Evolutionary conservation across 2,329 filamentous ascomycete species (phyloP), one percentile per base, ranked within the genome.

Genomic region (Dactylonectria estremocensis): DNA sequence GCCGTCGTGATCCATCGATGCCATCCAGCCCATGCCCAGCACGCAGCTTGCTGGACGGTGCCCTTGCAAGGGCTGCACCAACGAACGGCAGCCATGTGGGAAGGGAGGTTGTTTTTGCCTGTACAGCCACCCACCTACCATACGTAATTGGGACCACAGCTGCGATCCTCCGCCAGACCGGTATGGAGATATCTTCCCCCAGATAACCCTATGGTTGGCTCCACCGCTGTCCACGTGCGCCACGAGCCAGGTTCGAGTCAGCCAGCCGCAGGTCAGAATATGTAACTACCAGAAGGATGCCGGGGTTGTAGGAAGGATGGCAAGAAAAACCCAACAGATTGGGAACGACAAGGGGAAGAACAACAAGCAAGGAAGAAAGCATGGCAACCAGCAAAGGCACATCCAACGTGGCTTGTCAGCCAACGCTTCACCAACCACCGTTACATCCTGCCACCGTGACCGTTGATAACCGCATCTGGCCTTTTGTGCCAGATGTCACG

Each of bases 111-210:
- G 10, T 50, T 14, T 50, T 16, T 49, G 37, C 46, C 18, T 56
- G 14, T 35, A 33, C 49, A 46, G 49, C 49, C 56, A 56, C 53
- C 61, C 57, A 68, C 67, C 60, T 61, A 59, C 59, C 67, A 56
- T 61, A 59, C 59, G 59, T 57, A 63, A 67, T 53, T 46, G 50
- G 54, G 59, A 16, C 28, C 20, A 45, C 43, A 13, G 55, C 18
- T 45, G 40, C 45, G 50, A 43, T 61, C 40, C 59, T 54, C 28
- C 43, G 35, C 35, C 52, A 72, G 70, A 74, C 70, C 72, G 65
- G 69, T 69, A 74, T 66, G 67, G 64, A 56, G 67, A 69, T 63
- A 46, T 45, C 55, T 40, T 18, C 16, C 31, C 35, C 20, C 46
- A 46, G 40, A 62, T 46, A 49, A 52, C 49, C n/a, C 43, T 33